These are phyloP conservation scores for Chondrus crispus DNA, from an alignment of 23 red algal species.

Conservation along the genomic window DNA sequence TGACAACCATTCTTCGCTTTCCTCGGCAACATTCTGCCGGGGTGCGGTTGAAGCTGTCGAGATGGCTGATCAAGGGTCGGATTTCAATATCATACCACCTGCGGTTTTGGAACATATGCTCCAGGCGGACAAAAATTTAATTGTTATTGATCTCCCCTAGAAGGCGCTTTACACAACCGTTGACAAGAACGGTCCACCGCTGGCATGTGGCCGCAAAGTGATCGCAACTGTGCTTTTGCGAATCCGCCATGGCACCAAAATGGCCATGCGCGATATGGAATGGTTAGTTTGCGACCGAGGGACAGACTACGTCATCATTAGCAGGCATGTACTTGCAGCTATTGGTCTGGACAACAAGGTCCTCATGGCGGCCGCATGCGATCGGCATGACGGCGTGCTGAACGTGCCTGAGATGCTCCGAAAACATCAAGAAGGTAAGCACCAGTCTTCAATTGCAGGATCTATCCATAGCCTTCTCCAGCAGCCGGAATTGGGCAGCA, in stretches of 20 bases:
- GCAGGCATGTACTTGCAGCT: background rate
- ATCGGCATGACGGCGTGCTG: background rate
- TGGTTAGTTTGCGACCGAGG: background rate
- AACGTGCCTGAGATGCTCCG: background rate
- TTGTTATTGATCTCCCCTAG: background rate
- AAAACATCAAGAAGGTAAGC: background rate
- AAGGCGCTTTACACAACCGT: background rate
- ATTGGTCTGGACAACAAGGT: background rate
- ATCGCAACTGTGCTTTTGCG: background rate
- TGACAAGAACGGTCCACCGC: background rate
- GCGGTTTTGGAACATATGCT: background rate
- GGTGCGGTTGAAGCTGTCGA: background rate
- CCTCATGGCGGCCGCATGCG: background rate
- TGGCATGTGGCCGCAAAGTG: background rate
- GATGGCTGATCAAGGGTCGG: background rate
- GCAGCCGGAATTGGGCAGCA: background rate
- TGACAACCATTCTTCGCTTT: background rate
- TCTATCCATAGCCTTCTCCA: background rate
- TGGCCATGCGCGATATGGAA: background rate
- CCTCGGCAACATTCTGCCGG: background rate
- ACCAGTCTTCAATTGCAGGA: too few relatives aligned
- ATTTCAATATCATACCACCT: background rate
- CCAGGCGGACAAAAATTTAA: background rate
- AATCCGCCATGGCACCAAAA: background rate
- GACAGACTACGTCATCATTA: background rate